Base-by-base conservation (phyloP, 305 asterid genomes). In the Salvia sclarea region DNA sequence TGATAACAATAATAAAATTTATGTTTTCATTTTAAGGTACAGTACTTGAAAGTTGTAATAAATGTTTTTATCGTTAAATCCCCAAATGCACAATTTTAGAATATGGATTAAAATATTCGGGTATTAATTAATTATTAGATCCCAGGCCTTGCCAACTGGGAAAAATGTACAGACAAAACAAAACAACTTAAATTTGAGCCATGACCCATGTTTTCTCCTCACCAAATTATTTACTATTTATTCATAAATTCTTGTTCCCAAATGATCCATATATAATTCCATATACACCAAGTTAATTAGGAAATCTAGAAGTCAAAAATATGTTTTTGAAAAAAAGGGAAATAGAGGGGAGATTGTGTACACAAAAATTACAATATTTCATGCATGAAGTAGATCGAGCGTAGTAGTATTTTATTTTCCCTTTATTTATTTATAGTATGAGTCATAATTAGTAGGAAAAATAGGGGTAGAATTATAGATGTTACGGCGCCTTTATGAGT, bases 121-220 rank as follows among this genome's bases (percentile, higher is more conserved):
- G 8, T 2, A 37, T 9, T 37, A 45, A 37, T 9, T 37, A 45
- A 16, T 9, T 14, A 24, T 40, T 28, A 40, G 56, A 68, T 75
- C 47, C 48, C 13, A 3, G 41, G 13, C 12, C 22, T 40, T 55
- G 71, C 61, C 75, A 68, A 55, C 70, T 54, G 44, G 76, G 67
- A 59, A 60, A 66, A 45, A 71, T 71, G 80, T 45, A 33, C 47
- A 49, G 47, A 66, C 56, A 65, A 59, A 66, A 65, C 45, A 68
- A 61, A 71, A 71, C 77, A 72, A 33, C 48, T 61, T 62, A 47
- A 44, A 71, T 54, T 48, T 53, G 45, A 60, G 64, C 25, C 77
- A 76, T 45, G 71, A 76, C 71, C 68, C 58, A 48, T 76, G 77
- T 76, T 71, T 66, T 71, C 49, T 41, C 22, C 50, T 54, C 66